A percentile compares a stretch with the other conserved stretches of the same genome.
Evolutionary conservation across 2,329 filamentous ascomycete genomes (phyloP).

Genomic region (Aspergillus latus): DNA sequence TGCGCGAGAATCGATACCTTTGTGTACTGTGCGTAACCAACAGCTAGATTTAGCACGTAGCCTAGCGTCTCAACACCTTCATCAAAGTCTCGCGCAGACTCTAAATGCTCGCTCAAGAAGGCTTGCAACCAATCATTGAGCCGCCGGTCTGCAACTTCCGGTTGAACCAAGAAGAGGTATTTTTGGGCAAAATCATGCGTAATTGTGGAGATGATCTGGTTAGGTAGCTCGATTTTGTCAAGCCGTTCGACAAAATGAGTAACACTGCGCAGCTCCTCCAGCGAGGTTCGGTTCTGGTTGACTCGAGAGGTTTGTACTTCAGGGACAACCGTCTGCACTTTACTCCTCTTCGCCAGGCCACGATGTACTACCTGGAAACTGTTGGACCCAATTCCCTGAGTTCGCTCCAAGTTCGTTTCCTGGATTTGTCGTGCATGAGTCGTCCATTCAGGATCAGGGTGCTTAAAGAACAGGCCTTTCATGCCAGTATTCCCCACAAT

Average conservation of each 20-base stretch:
- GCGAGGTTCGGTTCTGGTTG: conserved; percentile 56
- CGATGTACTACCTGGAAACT: conserved; percentile 65
- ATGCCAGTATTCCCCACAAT: conserved; percentile 64
- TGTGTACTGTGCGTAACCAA: conserved; percentile 37
- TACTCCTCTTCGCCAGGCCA: conserved; percentile 51
- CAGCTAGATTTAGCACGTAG: conserved; percentile 36
- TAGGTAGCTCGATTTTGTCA: conserved; percentile 77
- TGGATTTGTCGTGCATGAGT: conserved; percentile 67
- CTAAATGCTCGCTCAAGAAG: conserved; percentile 41
- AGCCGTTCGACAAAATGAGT: conserved; percentile 69
- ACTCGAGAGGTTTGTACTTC: conserved; percentile 72
- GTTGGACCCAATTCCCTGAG: conserved; percentile 47
- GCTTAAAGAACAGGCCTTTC: conserved; percentile 49
- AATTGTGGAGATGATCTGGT: conserved; percentile 75
- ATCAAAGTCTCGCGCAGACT: conserved; percentile 46
- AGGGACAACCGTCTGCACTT: conserved; percentile 58
- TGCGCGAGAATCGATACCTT: conserved; percentile 32
- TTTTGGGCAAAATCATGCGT: conserved; percentile 78
- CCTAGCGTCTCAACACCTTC: conserved; percentile 38
- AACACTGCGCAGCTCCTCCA: conserved; percentile 76
- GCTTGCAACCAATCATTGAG: conserved; percentile 41
- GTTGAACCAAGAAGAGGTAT: conserved; percentile 64
- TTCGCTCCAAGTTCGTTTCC: conserved; percentile 50
- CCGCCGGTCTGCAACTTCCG: conserved; percentile 49
- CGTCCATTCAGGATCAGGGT: conserved; percentile 76